phyloP scores from a whole-genome alignment of 2,329 filamentous ascomycete genomes.

The Talaromyces sp. region DNA sequence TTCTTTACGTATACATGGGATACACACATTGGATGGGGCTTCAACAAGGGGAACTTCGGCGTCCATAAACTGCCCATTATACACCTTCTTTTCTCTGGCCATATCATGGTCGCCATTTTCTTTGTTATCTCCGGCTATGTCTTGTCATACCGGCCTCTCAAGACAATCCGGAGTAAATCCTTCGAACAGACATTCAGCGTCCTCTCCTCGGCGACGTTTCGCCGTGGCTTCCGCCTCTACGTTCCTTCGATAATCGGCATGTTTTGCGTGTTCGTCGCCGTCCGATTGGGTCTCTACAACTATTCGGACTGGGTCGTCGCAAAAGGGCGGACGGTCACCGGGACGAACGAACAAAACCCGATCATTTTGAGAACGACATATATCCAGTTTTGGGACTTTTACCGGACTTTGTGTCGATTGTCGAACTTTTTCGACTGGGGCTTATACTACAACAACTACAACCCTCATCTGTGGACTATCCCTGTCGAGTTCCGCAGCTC shows the following conservation, averaged over 20 bases:
- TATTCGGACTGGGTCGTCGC: constrained; percentile 31
- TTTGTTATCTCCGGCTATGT: constrained; percentile 46
- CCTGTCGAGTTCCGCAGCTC: constrained; percentile 42
- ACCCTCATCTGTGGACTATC: constrained; percentile 44
- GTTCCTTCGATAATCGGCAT: constrained; percentile 37
- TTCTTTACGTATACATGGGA: constrained; percentile 41
- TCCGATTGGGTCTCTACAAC: constrained; percentile 37
- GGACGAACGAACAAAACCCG: constrained; percentile 41
- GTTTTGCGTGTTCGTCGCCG: constrained; percentile 35
- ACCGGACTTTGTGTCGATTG: constrained; percentile 27
- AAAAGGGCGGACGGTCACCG: constrained; percentile 32
- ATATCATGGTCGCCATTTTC: constrained; percentile 45
- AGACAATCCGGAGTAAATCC: constrained; percentile 30
- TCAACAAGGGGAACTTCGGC: constrained; percentile 34
- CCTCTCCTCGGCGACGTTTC: constrained; percentile 40
- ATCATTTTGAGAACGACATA: constrained; percentile 25
- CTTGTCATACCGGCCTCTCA: constrained; percentile 39
- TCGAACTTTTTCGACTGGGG: constrained; percentile 35
- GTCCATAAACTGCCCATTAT: constrained; percentile 38
- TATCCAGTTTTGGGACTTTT: constrained; percentile 34
- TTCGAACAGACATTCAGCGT: constrained; percentile 36
- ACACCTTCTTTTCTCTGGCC: constrained; percentile 39
- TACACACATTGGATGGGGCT: constrained; percentile 35
- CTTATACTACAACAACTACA: constrained; percentile 39
- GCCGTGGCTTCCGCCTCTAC: constrained; percentile 38